phyloP scores from a whole-genome alignment of 2,329 filamentous ascomycete genomes.

The Gaeumannomyces tritici region DNA sequence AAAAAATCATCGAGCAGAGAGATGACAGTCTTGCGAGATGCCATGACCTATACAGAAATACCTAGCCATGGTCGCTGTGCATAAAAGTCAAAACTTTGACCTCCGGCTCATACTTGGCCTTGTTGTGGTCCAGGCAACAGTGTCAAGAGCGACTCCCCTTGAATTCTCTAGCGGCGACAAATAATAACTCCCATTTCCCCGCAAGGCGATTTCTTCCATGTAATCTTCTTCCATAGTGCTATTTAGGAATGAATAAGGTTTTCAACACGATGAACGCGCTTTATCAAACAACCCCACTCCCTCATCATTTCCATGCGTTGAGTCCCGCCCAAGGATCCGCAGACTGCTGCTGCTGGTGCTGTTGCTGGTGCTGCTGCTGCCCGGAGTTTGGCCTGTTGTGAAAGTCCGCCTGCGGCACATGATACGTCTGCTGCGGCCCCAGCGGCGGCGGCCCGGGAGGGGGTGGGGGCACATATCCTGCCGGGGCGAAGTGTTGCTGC shows the following conservation, averaged over 20 bases:
- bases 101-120: no score
- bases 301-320: constrained; percentile 37
- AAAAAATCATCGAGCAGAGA: no score
- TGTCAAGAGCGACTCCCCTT: no score
- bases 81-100: no score
- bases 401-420: constrained; percentile 29
- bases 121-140: no score
- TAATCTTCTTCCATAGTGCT: not conserved
- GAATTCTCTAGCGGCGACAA: no score
- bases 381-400: constrained; percentile 19
- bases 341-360: constrained; percentile 23
- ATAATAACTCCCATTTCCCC: no score
- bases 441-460: constrained; percentile 53
- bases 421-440: constrained; percentile 52
- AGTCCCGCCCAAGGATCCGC: constrained; percentile 42
- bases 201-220: no score
- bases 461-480: constrained; percentile 52
- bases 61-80: no score
- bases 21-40: no score
- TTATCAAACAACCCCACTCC: not conserved
- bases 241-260: not conserved
- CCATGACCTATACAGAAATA: no score
- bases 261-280: not conserved
- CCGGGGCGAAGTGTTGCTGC: constrained; percentile 37
- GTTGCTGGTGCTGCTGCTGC: constrained; percentile 24